phyloP scores from a whole-genome alignment of 352 stramenopile species.

The Pythium insidiosum region DNA sequence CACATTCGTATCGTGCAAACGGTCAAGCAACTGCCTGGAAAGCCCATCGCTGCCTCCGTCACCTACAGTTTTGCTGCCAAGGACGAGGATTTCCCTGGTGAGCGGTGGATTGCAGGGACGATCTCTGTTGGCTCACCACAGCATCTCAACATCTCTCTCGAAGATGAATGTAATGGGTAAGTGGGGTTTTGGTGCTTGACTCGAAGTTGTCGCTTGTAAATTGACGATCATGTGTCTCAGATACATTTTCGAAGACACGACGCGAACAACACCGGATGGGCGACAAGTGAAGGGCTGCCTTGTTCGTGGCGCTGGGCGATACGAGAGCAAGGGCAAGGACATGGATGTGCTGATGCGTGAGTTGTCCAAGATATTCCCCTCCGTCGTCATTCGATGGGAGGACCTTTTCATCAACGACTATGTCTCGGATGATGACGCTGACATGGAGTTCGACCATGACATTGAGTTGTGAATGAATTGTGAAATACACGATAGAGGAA shows the following conservation, averaged over 20 bases:
- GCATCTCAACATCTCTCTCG: conserved; percentile 26
- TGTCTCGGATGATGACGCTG: conserved; percentile 14
- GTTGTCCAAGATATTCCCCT: conserved; percentile 50
- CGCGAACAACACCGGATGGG: conserved; percentile 24
- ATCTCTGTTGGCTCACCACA: conserved; percentile 39
- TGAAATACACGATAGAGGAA: too few species aligned
- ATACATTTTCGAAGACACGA: conserved; percentile 52
- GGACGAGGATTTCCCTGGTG: conserved; percentile 29
- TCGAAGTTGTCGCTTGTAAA: neutral
- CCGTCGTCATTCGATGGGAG: conserved; percentile 63
- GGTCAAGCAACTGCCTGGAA: conserved; percentile 46
- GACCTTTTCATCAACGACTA: conserved; percentile 68
- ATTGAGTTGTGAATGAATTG: conserved; percentile 2
- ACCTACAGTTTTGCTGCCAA: conserved; percentile 33
- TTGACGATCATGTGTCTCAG: neutral
- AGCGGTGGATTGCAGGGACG: conserved; percentile 41
- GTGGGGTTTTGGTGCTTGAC: neutral
- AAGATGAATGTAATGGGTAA: conserved; percentile 61
- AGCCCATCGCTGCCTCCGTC: conserved; percentile 34
- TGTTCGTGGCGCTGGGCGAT: conserved; percentile 37
- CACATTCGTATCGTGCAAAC: conserved; percentile 41
- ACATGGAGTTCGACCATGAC: conserved; percentile 7
- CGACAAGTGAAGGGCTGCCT: conserved; percentile 37
- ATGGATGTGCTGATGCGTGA: conserved; percentile 43
- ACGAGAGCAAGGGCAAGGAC: conserved; percentile 37